phyloP scores from a whole-genome alignment of 306 rosid species.

The Medicago truncatula region DNA sequence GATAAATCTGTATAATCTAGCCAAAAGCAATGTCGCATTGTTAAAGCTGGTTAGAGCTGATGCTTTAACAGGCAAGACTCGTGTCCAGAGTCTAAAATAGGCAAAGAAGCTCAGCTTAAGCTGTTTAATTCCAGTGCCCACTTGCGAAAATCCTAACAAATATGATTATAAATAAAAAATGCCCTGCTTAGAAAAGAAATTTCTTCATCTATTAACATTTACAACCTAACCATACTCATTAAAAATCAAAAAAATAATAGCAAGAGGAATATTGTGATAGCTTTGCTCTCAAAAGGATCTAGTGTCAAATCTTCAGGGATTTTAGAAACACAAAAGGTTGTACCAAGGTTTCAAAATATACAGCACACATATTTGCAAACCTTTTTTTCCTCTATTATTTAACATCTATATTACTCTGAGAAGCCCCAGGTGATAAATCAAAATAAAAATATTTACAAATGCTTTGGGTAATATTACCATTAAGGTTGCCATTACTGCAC shows the following conservation, averaged over 20 bases:
- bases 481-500: slow-evolving; percentile 19
- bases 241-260: background rate
- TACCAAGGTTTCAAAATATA: slow-evolving; percentile 28
- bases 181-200: background rate
- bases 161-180: background rate
- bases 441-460: slow-evolving; percentile 6
- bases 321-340: background rate
- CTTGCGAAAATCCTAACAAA: slow-evolving; percentile 27
- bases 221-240: background rate
- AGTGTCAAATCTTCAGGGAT: slow-evolving; percentile 24
- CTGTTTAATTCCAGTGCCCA: background rate
- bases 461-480: slow-evolving; percentile 19
- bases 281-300: slow-evolving; percentile 15
- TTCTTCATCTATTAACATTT: slow-evolving; percentile 13
- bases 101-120: background rate
- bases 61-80: slow-evolving; percentile 9
- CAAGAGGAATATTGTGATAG: slow-evolving; percentile 14
- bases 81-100: slow-evolving; percentile 11
- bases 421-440: slow-evolving; percentile 19
- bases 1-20: background rate
- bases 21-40: slow-evolving; percentile 8
- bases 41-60: slow-evolving; percentile 7
- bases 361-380: slow-evolving; percentile 16
- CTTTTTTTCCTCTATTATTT: background rate
- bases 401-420: slow-evolving; percentile 24